Evolutionary conservation across 2,329 filamentous ascomycete species (phyloP).

Genomic region (Bipolaris cookei): DNA sequence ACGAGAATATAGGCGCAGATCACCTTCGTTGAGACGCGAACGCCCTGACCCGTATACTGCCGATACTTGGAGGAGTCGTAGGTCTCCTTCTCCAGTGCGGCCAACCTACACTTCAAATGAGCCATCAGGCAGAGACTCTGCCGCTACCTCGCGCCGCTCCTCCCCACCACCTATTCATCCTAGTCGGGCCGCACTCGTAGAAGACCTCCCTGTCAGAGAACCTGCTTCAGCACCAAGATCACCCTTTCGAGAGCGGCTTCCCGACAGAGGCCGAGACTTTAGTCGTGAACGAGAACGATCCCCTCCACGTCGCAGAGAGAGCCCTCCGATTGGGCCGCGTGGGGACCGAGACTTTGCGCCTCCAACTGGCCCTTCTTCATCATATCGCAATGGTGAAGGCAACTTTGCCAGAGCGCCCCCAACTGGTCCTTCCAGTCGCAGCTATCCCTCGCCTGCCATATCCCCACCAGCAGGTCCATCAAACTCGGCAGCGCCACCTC

Average conservation of each 20-base stretch:
- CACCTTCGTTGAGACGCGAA: conserved; percentile 59
- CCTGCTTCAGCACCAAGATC: conserved; percentile 44
- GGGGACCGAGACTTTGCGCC: conserved; percentile 47
- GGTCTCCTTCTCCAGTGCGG: conserved; percentile 59
- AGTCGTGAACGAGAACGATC: conserved; percentile 39
- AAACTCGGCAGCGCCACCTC: conserved; percentile 39
- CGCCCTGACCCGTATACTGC: conserved; percentile 57
- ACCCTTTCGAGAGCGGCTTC: conserved; percentile 46
- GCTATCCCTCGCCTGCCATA: conserved; percentile 47
- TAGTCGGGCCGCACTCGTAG: conserved; percentile 56
- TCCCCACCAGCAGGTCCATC: conserved; percentile 51
- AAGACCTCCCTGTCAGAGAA: conserved; percentile 33
- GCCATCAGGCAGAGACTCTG: conserved; percentile 61
- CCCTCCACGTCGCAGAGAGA: conserved; percentile 48
- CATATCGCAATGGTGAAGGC: conserved; percentile 47
- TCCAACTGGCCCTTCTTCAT: conserved; percentile 46
- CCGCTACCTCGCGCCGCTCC: conserved; percentile 64
- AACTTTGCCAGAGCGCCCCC: conserved; percentile 47
- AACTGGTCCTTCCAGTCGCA: conserved; percentile 47
- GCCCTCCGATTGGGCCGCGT: conserved; percentile 46
- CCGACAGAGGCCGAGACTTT: conserved; percentile 34
- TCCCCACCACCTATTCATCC: conserved; percentile 64
- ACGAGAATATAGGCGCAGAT: conserved; percentile 59
- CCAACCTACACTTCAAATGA: conserved; percentile 53
- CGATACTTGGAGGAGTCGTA: conserved; percentile 58